These are phyloP conservation scores for Dictyostelium firmibasis DNA, from an alignment of 78 protist genomes.

Conservation along the genomic window DNA sequence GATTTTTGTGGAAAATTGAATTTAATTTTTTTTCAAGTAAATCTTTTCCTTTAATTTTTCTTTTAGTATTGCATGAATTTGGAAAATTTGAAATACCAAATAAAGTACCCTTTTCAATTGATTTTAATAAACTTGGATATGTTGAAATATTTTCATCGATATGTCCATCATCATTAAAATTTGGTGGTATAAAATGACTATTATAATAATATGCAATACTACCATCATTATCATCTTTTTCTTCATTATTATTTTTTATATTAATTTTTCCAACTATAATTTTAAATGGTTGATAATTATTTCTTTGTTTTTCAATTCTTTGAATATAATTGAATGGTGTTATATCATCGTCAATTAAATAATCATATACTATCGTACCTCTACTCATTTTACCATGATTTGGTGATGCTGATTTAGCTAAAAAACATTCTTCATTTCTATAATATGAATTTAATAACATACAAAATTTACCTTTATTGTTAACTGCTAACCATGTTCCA, in stretches of 20 bases:
- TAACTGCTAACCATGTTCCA: constrained; percentile 32
- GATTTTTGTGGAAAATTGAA: background rate
- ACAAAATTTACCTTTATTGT: constrained; percentile 6
- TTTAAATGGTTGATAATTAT: background rate
- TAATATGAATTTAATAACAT: constrained; percentile 1
- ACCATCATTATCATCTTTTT: background rate
- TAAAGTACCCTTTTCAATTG: constrained; percentile 1
- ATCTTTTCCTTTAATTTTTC: background rate
- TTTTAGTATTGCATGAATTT: too few relatives aligned
- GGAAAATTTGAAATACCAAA: constrained; percentile 20
- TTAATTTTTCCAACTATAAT: background rate
- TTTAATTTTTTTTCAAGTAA: background rate
- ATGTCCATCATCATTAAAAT: background rate
- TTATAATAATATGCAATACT: background rate
- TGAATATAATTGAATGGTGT: background rate
- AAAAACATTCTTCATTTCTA: background rate
- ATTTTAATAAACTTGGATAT: background rate
- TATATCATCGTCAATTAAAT: background rate
- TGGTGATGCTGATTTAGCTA: background rate
- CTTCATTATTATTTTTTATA: background rate
- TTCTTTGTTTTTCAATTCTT: background rate
- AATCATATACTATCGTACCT: background rate
- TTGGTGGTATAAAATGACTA: background rate
- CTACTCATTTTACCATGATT: background rate
- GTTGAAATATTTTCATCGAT: background rate